These are phyloP conservation scores for Penicillium tannophilum DNA, from an alignment of 495 filamentous ascomycete genomes.

Conservation along the genomic window DNA sequence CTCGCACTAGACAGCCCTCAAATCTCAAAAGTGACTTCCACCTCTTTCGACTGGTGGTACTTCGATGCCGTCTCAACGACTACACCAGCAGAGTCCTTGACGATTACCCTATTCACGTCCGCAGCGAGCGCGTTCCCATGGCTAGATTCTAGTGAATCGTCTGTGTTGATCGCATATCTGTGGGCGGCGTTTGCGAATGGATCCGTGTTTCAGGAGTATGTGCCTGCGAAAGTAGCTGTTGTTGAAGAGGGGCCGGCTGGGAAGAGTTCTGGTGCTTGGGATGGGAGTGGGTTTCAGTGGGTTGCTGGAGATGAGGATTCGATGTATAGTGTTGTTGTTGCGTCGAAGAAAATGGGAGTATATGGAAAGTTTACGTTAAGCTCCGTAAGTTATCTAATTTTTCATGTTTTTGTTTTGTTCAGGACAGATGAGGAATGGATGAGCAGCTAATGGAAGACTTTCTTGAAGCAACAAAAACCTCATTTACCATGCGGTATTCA, in stretches of 20 bases:
- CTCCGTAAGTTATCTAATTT: constrained; percentile 15
- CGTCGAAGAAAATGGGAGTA: constrained; percentile 20
- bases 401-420: neutral
- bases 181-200: constrained; percentile 32
- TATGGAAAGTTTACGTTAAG: constrained; percentile 17
- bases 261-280: constrained; percentile 18
- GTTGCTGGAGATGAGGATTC: constrained; percentile 12
- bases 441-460: neutral
- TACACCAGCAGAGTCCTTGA: constrained; percentile 23
- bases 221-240: constrained; percentile 22
- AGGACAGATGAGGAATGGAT: neutral
- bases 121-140: constrained; percentile 25
- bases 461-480: neutral
- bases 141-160: constrained; percentile 13
- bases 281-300: constrained; percentile 22
- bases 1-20: constrained; percentile 35
- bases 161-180: constrained; percentile 26
- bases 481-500: constrained; percentile 27
- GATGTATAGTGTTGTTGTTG: constrained; percentile 18
- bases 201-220: constrained; percentile 18
- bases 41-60: constrained; percentile 47
- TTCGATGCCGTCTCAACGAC: constrained; percentile 36
- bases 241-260: constrained; percentile 6
- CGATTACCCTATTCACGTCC: constrained; percentile 34
- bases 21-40: constrained; percentile 27